Conservation (phyloP, 352 stramenopile genomes). For the Phytophthora sansomeana region DNA sequence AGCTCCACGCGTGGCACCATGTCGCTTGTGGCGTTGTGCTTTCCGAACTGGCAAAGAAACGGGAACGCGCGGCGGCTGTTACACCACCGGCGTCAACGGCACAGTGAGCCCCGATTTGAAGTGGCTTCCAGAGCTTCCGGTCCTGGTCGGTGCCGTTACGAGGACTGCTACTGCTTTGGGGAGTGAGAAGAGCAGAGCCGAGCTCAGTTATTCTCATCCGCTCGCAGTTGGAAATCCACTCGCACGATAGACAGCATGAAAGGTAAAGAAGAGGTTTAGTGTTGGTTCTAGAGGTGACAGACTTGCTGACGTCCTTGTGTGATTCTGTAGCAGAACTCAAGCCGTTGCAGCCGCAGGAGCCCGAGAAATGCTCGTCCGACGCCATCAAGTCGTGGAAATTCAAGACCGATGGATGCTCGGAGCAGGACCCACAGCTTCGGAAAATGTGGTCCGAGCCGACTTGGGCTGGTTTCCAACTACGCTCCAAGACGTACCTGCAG, state of each 20-base stretch:
- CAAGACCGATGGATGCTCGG: constrained; percentile 47
- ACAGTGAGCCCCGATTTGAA: constrained; percentile 6
- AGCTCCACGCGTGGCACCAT: constrained; percentile 29
- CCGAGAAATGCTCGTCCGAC: constrained; percentile 44
- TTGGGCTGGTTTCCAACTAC: constrained; percentile 69
- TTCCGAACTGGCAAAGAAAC: constrained; percentile 26
- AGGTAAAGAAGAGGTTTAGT: constrained; percentile 1
- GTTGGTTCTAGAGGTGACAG: background rate
- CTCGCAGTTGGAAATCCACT: constrained; percentile 26
- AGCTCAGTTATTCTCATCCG: background rate
- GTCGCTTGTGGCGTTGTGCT: background rate
- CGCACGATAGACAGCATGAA: constrained; percentile 17
- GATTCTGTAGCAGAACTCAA: constrained; percentile 22
- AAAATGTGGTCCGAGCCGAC: constrained; percentile 83
- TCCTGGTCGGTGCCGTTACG: constrained; percentile 7
- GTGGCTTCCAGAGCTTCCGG: constrained; percentile 15
- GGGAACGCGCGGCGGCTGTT: constrained; percentile 31
- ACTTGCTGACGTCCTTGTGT: constrained; percentile 8
- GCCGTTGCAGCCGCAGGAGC: constrained; percentile 30
- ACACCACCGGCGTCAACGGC: background rate
- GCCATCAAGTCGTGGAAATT: constrained; percentile 57
- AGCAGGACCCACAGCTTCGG: constrained; percentile 54
- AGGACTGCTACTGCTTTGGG: background rate
- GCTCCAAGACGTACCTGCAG: constrained; percentile 76
- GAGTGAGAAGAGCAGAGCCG: too few species aligned